Percentiles rank a stretch among this genome's conserved stretches.
Evolutionary conservation across 2,329 filamentous ascomycete species (phyloP).

Genomic region (Clarireedia monteithiana): DNA sequence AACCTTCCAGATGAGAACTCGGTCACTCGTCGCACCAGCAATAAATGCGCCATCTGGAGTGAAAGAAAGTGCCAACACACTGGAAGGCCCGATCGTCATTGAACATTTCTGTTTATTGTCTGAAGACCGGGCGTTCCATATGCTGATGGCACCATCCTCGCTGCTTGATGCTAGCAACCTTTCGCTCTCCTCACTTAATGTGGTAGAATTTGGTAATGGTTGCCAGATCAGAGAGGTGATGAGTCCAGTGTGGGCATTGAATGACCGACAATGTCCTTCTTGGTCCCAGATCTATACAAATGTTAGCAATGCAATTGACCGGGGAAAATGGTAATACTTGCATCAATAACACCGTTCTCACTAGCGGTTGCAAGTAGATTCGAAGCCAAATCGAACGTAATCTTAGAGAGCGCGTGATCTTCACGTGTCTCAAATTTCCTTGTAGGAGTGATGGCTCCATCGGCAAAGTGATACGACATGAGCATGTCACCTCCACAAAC

Average conservation of each 20-base stretch:
- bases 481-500: conserved; percentile 51
- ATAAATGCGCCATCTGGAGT: conserved; percentile 57
- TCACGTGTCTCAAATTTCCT: conserved; percentile 45
- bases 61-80: conserved; percentile 52
- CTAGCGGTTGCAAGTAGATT: conserved; percentile 50
- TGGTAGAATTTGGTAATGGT: conserved; percentile 35
- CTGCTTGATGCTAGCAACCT: conserved; percentile 50
- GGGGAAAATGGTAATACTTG: conserved; percentile 32
- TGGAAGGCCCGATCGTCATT: conserved; percentile 48
- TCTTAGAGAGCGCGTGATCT: conserved; percentile 46
- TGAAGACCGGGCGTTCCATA: conserved; percentile 51
- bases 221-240: conserved; percentile 56
- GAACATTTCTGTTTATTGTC: conserved; percentile 51
- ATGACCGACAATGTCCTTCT: conserved; percentile 44
- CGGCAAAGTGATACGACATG: conserved; percentile 39
- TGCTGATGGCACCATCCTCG: conserved; percentile 53
- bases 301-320: conserved; percentile 26
- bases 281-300: conserved; percentile 31
- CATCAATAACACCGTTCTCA: conserved; percentile 52
- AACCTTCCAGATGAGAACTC: conserved; percentile 58
- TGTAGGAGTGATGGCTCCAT: conserved; percentile 37
- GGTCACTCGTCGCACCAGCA: conserved; percentile 50
- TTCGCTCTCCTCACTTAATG: conserved; percentile 36
- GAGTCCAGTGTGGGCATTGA: conserved; percentile 50
- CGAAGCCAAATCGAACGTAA: conserved; percentile 48